Conservation (phyloP, 228 moss, liverwort and hornwort genomes). For the Sphagnum magellanicum region DNA sequence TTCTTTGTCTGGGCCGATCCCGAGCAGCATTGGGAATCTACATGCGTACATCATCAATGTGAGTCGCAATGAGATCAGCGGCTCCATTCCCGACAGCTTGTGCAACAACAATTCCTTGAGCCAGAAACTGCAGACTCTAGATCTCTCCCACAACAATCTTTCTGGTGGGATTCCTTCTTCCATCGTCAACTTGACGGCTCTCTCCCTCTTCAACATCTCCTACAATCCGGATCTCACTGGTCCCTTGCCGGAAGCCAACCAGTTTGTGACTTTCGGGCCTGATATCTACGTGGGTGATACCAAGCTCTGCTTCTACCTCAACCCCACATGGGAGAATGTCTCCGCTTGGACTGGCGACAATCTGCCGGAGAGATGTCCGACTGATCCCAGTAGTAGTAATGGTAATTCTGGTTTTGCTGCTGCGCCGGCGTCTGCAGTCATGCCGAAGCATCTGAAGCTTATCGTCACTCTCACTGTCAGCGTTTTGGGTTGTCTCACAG, state of each 20-base stretch:
- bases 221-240: conserved; percentile 25
- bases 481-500: too few species aligned
- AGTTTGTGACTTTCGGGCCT: conserved; percentile 24
- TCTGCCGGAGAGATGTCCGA: too few species aligned
- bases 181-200: conserved; percentile 24
- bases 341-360: too few species aligned
- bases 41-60: conserved; percentile 31
- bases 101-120: conserved; percentile 4
- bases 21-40: conserved; percentile 9
- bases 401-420: too few species aligned
- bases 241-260: conserved; percentile 17
- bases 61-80: conserved; percentile 19
- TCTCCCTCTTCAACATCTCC: conserved; percentile 38
- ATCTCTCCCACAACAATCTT: conserved; percentile 37
- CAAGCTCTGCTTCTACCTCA: conserved; percentile 28
- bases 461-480: too few species aligned
- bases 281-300: conserved; percentile 21
- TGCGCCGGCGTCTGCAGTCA: too few species aligned
- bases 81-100: conserved; percentile 23
- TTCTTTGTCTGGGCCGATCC: conserved; percentile 28
- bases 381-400: too few species aligned
- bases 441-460: too few species aligned
- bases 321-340: neutral
- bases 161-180: conserved; percentile 27
- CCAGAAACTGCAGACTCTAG: conserved; percentile 25